Evolutionary conservation across 495 filamentous ascomycete genomes (phyloP), one percentile per base, ranked within the genome.

Genomic region (Aspergillus haitiensis): DNA sequence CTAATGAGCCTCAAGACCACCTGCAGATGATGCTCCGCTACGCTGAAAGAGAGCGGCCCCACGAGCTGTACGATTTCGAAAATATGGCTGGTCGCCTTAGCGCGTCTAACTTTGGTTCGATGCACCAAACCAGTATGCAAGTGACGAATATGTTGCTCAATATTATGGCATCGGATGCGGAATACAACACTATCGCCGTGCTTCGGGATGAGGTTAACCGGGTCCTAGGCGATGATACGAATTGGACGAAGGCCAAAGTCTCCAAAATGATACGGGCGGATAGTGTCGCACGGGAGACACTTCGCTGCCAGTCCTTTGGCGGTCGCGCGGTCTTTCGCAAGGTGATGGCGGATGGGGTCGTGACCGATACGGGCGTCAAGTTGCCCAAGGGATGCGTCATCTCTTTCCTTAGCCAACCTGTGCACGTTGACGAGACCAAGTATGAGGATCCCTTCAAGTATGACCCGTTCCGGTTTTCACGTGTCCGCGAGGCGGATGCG

Each of bases 41-140:
- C 60, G 75, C 70, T 0, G 45, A 64, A 39, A 60, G 58, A 21
- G 63, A 76, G 18, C 67, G 72, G 4, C 70, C 59, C 5, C 52
- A 74, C 11, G 73, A 74, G 39, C 58, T 73, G 10, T 63, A 70
- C 10, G 59, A 64, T 53, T 34, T 68, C 5, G 40, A 69, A 34
- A 63, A 56, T 54, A 74, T 77, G 48, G 66, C 72, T 6, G 56
- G 64, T 7, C 70, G 75, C 12, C 60, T 81, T 2, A 64, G 75
- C 8, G 67, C 70, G 0, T 55, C 81, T n/a, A 79, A 77, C 52
- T 80, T 84, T 40, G 78, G 72, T 2, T 70, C 79, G 0, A 81
- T 82, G 35, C 80, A 83, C 62, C 83, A 82, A 1, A 75, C 78
- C 15, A 75, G 74, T 32, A 73, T 81, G 16, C 71, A 74, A 1